Evolutionary conservation across 495 filamentous ascomycete genomes (phyloP), one percentile per base, ranked within the genome.

Genomic region (Massariosphaeria phaeospora): DNA sequence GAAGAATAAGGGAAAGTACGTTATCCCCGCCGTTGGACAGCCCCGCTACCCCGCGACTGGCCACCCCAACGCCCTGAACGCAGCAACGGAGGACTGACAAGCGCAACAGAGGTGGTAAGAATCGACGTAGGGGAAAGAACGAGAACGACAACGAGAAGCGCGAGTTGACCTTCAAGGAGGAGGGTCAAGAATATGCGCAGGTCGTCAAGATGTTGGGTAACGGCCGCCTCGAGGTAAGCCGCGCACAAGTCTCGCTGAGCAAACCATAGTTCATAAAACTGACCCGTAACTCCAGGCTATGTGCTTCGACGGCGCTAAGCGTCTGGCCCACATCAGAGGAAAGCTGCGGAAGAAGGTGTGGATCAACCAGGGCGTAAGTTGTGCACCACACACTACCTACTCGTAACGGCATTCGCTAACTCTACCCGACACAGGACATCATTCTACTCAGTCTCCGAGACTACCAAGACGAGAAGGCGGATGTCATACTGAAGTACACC

Each of bases 111-210:
- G 93, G 93, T 71, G 93, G 93, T 79, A 98, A 97, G 80, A 98
- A 98, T 75, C 77, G 93, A 70, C 83, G 93, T 76, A 85, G 93
- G 74, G 93, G 93, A 74, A 98, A 97, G 88, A 98, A 98, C 80
- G 93, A 98, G 79, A 97, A 96, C 79, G 90, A 94, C 78, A 96
- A 96, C 68, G 91, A 96, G 78, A 96, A 96, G 83, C 93, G 93
- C 69, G 93, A 98, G 73, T 81, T 98, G 47, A 88, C 88, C 56
- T 98, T 97, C 84, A 96, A 96, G 74, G 93, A 97, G 71, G 93
- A 97, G 64, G 93, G 93, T 59, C 93, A 98, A 80, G 93, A 97
- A 77, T 98, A 98, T 70, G 93, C 93, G 24, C 93, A 97, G 77
- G 46, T 49, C 31, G 39, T 49, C 36, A 49, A 96, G 79, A 97